Conservation (phyloP, 345 rosid species). For the Turnera subulata region DNA sequence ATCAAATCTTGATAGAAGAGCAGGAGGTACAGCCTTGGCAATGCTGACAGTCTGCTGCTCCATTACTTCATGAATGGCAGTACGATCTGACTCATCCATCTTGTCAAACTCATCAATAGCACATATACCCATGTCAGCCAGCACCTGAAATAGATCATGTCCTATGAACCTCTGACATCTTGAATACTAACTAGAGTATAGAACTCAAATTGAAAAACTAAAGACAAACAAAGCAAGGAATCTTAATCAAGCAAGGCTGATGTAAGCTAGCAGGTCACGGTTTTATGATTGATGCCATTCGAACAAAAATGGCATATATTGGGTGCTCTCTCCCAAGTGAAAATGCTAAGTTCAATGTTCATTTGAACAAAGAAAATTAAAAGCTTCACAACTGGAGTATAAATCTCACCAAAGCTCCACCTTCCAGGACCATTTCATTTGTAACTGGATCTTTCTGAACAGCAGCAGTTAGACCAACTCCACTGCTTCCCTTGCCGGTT, state of each 20-base stretch:
- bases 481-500: constrained; percentile 97
- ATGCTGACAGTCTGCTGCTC: constrained; percentile 99
- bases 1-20: constrained; percentile 91
- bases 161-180: constrained; percentile 11
- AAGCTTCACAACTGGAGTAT: neutral
- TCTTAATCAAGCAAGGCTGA: neutral
- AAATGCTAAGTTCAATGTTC: neutral
- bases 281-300: too few relatives aligned
- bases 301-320: too few relatives aligned
- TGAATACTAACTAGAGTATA: constrained; percentile 5
- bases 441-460: constrained; percentile 95
- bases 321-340: neutral
- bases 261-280: neutral
- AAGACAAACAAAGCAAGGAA: neutral
- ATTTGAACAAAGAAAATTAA: neutral
- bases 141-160: constrained; percentile 53
- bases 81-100: constrained; percentile 99
- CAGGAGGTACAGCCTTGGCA: constrained; percentile 99
- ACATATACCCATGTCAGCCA: constrained; percentile 99
- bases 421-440: constrained; percentile 97
- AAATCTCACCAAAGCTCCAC: constrained; percentile 89
- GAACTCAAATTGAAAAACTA: neutral
- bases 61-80: constrained; percentile 98
- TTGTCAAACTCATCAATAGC: constrained; percentile 99
- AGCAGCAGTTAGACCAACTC: constrained; percentile 98